Base-by-base conservation (phyloP, 768 basidiomycete genomes). In the Imleria badia region DNA sequence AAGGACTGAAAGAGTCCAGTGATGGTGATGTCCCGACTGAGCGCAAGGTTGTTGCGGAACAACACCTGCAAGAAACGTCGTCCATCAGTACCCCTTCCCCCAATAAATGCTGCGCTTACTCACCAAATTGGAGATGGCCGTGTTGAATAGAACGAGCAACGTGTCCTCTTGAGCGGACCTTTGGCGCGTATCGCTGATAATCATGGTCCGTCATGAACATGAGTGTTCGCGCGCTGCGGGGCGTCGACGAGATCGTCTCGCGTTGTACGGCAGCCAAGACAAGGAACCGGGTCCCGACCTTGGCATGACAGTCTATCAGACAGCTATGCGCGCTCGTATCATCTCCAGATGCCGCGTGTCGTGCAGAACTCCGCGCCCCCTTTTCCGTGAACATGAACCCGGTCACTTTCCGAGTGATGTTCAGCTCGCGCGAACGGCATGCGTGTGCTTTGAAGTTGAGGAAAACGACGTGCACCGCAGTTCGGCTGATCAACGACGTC, bases 21-120 rank as follows among this genome's bases (percentile, higher is more conserved):
- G n/a, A n/a, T n/a, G n/a, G 78, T 75, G 17, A 86, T 82, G 57
- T 84, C 82, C 19, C 83, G 73, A 41, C 81, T 80, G 3, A 85
- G 67, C 0, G 84, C 82, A 51, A 86, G 86, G 50, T 86, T 86
- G 52, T 86, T 84, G 5, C 85, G 78, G 71, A 84, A 85, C 2
- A 85, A 66, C 2, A 86, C 81, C 84, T 85, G 53, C 11, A 34
- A 3, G 30, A 38, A 44, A 38, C 0, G 6, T 33, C 9, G 1
- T 19, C 6, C 5, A 13, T 57, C 19, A 46, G 14, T 5, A n/a
- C 6, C 3, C 10, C 15, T 1, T 12, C 14, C n/a, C 11, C 14
- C 8, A 1, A 76, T 56, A n/a, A n/a, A n/a, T n/a, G n/a, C n/a
- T n/a, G n/a, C n/a, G n/a, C 67, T 78, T 79, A 35, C 76, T 26